Evolutionary conservation across 768 basidiomycete species (phyloP), one percentile per base, ranked within the genome.

Genomic region (Pisolithus tinctorius): DNA sequence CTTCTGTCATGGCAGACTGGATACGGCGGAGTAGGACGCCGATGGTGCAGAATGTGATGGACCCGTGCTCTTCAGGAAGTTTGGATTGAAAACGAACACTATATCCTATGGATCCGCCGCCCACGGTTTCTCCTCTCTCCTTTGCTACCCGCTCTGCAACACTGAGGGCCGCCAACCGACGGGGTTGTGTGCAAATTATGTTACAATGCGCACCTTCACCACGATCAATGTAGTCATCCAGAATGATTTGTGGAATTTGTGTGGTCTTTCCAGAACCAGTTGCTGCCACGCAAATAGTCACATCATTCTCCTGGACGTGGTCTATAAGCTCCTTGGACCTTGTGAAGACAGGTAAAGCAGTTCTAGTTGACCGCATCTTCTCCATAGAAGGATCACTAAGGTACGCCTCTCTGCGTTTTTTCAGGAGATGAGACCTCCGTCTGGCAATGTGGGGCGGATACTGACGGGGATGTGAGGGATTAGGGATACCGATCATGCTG

Each of bases 211-310:
- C 83, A 14, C 94, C 94, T 49, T 88, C 74, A n/a, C 83, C 88
- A 14, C 75, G 71, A 16, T 83, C 74, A 52, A 93, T 93, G 61
- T 78, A 84, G 40, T 87, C 79, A 60, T 97, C 93, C 45, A 97
- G 76, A 55, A 96, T 83, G 44, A 96, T 76, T 65, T 96, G 94
- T 5, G 94, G 94, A 25, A 96, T 81, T 66, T 97, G 94, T 0
- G 93, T 96, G 6, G 92, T 95, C 72, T 96, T 96, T 1, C 93
- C 92, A 1, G 90, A 93, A 34, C 92, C 91, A 2, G 93, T 93
- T 6, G 87, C 81, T 44, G 91, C 91, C 84, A 92, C 87, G 58
- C 86, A 83, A 58, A 95, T 83, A 0, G 88, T 88, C 52, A 96
- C 91, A 13, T 93, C 88, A 66, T 95, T 82, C 29, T 79, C 69